Evolutionary conservation across 495 filamentous ascomycete genomes (phyloP), one percentile per base, ranked within the genome.

Genomic region (Cetradonia linearis): DNA sequence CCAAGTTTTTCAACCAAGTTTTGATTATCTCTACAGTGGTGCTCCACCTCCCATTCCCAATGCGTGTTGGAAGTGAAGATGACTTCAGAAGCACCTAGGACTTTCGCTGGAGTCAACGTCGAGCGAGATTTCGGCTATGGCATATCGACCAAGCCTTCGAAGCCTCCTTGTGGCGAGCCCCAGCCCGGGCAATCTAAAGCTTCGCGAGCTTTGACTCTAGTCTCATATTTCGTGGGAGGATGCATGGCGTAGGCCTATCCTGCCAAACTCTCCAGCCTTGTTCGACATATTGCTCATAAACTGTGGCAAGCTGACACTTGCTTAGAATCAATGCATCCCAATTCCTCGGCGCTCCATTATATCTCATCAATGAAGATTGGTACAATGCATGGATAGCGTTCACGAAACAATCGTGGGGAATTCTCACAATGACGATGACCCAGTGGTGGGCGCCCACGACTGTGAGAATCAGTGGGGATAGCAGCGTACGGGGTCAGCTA

Each of bases 371-470:
- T 68, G 81, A 79, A 65, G 81, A 87, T 38, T 72, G 81, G 42
- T 92, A 86, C 75, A 85, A 91, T 68, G 77, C 83, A 48, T 89
- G 83, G 70, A 91, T 91, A 81, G 80, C 87, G 34, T 66, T 87
- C 63, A 87, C 85, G 1, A 92, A 93, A 69, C 80, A 84, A 60
- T 81, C 77, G 36, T 92, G 91, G 68, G 88, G 86, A 30, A 70
- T 92, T 6, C 65, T 88, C 28, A 81, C 85, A 58, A 88, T 82
- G 14, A 86, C 83, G 25, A 82, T 90, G 76, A 91, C 87, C 23
- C 79, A 90, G 62, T 89, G 86, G 84, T 93, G 86, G 86, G 81
- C 80, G 52, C 89, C 88, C 9, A 90, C 86, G 2, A 72, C 80
- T 13, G 81, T 93, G 49, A 78, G 86, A 48, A 82, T 92, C 58